Evolutionary conservation across 2,329 filamentous ascomycete genomes (phyloP).

Genomic region (Cytospora schulzeri): DNA sequence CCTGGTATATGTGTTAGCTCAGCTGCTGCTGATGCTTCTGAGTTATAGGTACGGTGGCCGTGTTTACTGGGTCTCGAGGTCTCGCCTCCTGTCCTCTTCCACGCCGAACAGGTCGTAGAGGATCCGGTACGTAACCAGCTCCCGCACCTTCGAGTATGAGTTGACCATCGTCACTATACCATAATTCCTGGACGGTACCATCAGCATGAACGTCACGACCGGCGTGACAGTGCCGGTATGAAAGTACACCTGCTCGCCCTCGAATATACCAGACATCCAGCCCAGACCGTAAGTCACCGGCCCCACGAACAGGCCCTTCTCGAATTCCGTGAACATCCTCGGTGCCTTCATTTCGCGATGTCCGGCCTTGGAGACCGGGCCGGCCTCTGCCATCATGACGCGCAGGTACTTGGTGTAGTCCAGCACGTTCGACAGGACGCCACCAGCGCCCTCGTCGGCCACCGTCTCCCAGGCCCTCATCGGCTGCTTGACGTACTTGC

Average conservation of each 20-base stretch:
- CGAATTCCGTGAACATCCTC: constrained; percentile 13
- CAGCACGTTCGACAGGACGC: constrained; percentile 42
- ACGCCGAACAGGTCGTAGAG: constrained; percentile 30
- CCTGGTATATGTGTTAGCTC: background rate
- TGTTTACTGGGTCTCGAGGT: constrained; percentile 25
- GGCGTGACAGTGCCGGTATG: constrained; percentile 24
- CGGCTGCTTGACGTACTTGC: constrained; percentile 32
- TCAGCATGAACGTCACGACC: constrained; percentile 28
- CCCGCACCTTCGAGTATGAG: constrained; percentile 5
- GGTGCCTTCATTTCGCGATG: constrained; percentile 34
- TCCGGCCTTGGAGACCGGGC: constrained; percentile 34
- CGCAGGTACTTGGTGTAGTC: constrained; percentile 43
- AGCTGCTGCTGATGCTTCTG: too few species aligned
- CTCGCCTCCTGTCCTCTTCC: constrained; percentile 20
- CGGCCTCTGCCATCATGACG: constrained; percentile 36
- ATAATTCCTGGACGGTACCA: constrained; percentile 26
- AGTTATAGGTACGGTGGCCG: background rate
- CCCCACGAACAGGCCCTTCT: constrained; percentile 13
- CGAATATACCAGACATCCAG: constrained; percentile 27
- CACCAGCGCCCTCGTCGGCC: constrained; percentile 45
- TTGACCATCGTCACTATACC: constrained; percentile 28
- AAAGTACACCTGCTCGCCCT: constrained; percentile 27
- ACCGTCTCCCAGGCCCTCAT: constrained; percentile 27
- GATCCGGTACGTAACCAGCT: constrained; percentile 26
- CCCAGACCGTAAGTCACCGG: constrained; percentile 25